Base-by-base conservation (phyloP, 495 filamentous ascomycete genomes). In the Penicillium flavigenum region DNA sequence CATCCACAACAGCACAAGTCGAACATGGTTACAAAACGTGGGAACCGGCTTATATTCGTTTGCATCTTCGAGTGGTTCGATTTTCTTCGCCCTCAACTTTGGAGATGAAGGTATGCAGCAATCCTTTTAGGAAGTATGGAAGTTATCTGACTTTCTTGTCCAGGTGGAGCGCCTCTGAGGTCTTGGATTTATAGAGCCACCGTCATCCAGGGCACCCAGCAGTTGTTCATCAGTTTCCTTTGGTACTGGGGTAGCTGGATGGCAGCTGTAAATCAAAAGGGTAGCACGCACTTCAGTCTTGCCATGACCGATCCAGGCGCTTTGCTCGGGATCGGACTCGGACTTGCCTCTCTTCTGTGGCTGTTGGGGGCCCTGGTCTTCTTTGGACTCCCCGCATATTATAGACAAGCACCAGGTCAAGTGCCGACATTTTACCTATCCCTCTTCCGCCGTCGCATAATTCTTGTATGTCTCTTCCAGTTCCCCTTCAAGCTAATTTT, bases 171-270 rank as follows among this genome's bases (percentile, higher is more conserved):
- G 5, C 82, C 84, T 12, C 72, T 83, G 27, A 82, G 74, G 54
- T 77, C 79, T 48, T 88, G 85, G 85, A 80, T 81, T 58, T 84
- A 79, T 58, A 80, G 85, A 44, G 85, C 85, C 43, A 80, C 81
- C 58, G 63, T 80, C 41, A 81, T 87, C 54, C 81, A 86, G 65
- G 85, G 85, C 24, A 80, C 80, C 16, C 84, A 86, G 56, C 83
- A 87, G 54, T 70, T 87, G 47, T 86, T 85, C 69, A 77, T 82
- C 60, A 77, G 79, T 7, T 75, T 72, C 17, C 78, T 88, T 26
- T 88, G 83, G 84, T 86, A 79, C 70, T 87, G 85, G 85, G 85
- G 85, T 22, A 75, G 70, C 43, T 63, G 73, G 26, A 58, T 79
- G 17, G 70, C 70, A 50, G 41, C 63, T 65, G 7, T 66, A 53